These are phyloP conservation scores for Cornus suecica DNA, from an alignment of 148 eudicot genomes.

Conservation along the genomic window DNA sequence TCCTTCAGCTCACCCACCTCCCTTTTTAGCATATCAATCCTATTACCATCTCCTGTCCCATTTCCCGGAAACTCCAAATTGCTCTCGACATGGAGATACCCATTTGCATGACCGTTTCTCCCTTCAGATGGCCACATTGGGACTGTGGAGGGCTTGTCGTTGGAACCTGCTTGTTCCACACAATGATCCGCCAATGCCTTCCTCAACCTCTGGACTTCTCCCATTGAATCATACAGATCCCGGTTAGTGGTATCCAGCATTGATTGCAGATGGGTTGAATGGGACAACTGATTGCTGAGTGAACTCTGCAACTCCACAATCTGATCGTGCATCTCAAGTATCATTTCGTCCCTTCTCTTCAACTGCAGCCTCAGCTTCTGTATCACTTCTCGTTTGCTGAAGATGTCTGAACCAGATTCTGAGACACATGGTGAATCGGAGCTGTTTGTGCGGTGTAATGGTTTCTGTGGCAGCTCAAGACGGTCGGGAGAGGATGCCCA, in stretches of 20 bases:
- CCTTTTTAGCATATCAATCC: conserved; percentile 65
- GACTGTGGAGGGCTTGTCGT: conserved; percentile 41
- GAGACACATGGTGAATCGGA: conserved; percentile 90
- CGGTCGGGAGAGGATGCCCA: conserved; percentile 92
- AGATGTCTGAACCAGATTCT: conserved; percentile 91
- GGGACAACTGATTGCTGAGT: conserved; percentile 53
- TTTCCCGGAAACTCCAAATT: conserved; percentile 36
- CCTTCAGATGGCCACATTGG: conserved; percentile 43
- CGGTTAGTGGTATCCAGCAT: conserved; percentile 72
- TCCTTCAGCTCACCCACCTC: conserved; percentile 83
- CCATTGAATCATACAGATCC: conserved; percentile 78
- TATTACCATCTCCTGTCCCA: conserved; percentile 53
- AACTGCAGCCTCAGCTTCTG: conserved; percentile 93
- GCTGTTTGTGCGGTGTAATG: conserved; percentile 74
- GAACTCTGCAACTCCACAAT: conserved; percentile 75
- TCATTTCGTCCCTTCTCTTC: conserved; percentile 91
- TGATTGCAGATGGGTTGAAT: conserved; percentile 73
- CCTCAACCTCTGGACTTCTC: conserved; percentile 88
- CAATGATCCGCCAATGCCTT: conserved; percentile 91
- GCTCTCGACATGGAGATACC: conserved; percentile 45
- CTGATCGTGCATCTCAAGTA: conserved; percentile 94
- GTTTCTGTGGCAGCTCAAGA: conserved; percentile 79
- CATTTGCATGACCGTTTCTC: conserved; percentile 60
- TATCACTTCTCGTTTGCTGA: conserved; percentile 87
- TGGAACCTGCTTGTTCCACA: conserved; percentile 43